phyloP scores from a whole-genome alignment of 306 rosid genomes.

The Dryas drummondii region DNA sequence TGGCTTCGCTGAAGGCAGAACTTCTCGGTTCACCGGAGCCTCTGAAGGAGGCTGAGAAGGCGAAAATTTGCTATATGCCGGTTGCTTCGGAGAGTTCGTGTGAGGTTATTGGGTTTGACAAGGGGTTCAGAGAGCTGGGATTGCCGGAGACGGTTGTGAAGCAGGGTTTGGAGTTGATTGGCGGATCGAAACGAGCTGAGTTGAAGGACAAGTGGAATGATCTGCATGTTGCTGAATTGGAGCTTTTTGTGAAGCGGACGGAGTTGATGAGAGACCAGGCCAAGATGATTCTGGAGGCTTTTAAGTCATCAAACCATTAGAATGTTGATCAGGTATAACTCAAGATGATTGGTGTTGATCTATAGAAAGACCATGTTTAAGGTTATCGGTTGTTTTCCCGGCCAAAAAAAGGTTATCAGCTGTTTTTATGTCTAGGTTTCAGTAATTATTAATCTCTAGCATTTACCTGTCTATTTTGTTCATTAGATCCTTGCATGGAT shows the following conservation, averaged over 20 bases:
- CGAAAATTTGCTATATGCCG: conserved; percentile 4
- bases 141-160: conserved; percentile 32
- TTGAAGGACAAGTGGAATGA: conserved; percentile 53
- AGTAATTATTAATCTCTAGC: neutral
- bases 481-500: neutral
- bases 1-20: conserved; percentile 27
- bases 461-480: neutral
- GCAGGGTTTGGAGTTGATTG: conserved; percentile 42
- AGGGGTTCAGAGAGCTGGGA: conserved; percentile 18
- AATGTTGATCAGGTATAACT: conserved; percentile 8
- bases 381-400: too few relatives aligned
- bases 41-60: conserved; percentile 21
- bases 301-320: conserved; percentile 33
- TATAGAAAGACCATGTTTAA: neutral
- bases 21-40: conserved; percentile 1
- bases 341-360: conserved; percentile 6
- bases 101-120: conserved; percentile 30
- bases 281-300: conserved; percentile 41
- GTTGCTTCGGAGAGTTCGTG: conserved; percentile 7
- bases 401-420: neutral
- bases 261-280: conserved; percentile 39
- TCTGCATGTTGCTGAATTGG: conserved; percentile 45
- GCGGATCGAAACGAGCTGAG: conserved; percentile 40
- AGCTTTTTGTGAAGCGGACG: conserved; percentile 34
- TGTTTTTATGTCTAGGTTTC: neutral